Percentiles rank a stretch among this genome's conserved stretches.
phyloP scores from a whole-genome alignment of 306 rosid species.

The Gillenia trifoliata region DNA sequence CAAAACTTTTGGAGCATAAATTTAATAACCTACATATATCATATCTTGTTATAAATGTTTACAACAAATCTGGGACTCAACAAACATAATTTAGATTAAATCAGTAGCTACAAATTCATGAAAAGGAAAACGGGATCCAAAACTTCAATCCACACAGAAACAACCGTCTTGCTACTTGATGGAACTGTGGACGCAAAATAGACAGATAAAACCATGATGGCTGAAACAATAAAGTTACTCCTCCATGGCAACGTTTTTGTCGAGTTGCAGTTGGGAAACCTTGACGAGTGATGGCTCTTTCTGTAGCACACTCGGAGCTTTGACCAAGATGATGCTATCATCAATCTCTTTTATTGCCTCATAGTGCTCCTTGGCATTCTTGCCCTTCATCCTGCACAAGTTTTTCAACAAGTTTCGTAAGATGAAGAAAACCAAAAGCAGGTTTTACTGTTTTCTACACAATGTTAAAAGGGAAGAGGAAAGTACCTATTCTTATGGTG shows the following conservation, averaged over 20 bases:
- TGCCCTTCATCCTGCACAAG: conserved; percentile 47
- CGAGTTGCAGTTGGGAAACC: conserved; percentile 33
- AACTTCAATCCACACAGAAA: background rate
- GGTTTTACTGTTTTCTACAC: background rate
- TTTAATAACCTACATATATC: background rate
- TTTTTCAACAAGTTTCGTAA: conserved; percentile 1
- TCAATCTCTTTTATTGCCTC: conserved; percentile 49
- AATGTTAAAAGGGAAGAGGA: background rate
- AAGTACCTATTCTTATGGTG: conserved; percentile 52
- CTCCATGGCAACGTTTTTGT: conserved; percentile 51
- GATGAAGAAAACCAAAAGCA: conserved; percentile 4
- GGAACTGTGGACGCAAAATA: background rate
- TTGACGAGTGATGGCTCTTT: conserved; percentile 49
- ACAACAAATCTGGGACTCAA: background rate
- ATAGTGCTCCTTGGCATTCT: conserved; percentile 19
- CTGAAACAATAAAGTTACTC: conserved; percentile 36
- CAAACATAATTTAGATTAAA: background rate
- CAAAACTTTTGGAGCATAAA: background rate
- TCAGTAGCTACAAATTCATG: background rate
- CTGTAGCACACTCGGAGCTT: conserved; percentile 45
- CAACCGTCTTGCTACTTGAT: background rate
- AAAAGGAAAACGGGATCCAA: background rate
- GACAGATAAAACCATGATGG: background rate
- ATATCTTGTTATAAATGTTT: background rate
- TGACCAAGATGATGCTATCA: conserved; percentile 43